Base-by-base conservation (phyloP, 2,329 filamentous ascomycete species). In the Coniochaeta sp. region DNA sequence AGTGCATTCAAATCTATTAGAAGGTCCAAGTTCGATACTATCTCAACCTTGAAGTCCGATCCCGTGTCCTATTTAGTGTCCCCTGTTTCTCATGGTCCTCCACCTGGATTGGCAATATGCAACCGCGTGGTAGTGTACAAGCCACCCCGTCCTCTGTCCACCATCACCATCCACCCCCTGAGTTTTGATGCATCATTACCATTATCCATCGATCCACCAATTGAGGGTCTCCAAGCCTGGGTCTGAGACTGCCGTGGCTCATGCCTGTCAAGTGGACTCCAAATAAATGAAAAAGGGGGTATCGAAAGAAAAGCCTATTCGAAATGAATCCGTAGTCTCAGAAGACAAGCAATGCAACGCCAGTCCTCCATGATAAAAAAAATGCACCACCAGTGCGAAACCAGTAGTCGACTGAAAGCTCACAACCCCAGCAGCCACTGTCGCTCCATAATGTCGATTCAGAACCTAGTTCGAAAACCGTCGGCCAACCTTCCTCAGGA, bases 401-500 rank as follows among this genome's bases (percentile, higher is more conserved):
- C 34, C 34, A 12, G 3, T 36, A 36, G 3, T 12, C 9, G 14
- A 36, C 34, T 14, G 34, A 36, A 36, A 36, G 34, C 14, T 12
- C 34, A 36, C 10, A 36, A 12, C 12, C 12, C 4, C 6, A 9
- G 34, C 34, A 9, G 10, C 34, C 34, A 14, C 34, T 14, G 34
- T 14, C 34, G 9, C 34, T 40, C 12, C 34, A 38, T 16, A 14
- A 9, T n/a, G 38, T 40, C 38, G 16, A 5, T 16, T n/a, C 38
- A 7, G 38, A 47, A 4, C 19, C 22, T 47, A 47, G 22, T 47
- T 47, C n/a, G 42, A 47, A 12, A 14, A 52, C 22, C 47, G 22
- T 2, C 47, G 22, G 19, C 47, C 47, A n/a, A 52, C 47, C 22
- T n/a, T 87, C 1, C 82, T 86, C 28, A 88, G 77, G 1, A 88